A percentile compares a stretch with the other conserved stretches of the same genome.
Evolutionary conservation across 306 rosid species (phyloP).

Genomic region (Sophora flavescens): DNA sequence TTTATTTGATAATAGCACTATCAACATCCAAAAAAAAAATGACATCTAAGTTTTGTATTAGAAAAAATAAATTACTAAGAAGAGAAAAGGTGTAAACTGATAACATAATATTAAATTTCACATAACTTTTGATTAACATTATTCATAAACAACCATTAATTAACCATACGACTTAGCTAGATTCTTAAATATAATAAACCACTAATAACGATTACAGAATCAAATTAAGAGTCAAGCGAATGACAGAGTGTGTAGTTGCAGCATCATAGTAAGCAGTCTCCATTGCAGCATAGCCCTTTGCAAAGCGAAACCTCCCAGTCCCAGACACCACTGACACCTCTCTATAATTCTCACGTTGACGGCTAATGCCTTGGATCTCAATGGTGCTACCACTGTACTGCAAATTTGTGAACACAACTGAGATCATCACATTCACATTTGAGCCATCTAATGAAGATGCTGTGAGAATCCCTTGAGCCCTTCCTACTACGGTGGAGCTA

Average conservation of each 20-base stretch:
- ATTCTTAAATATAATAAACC: neutral
- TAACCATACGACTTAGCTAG: neutral
- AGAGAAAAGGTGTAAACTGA: neutral
- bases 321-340: constrained; percentile 63
- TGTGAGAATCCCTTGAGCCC: constrained; percentile 43
- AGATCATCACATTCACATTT: constrained; percentile 31
- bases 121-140: neutral
- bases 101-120: neutral
- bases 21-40: too few species aligned
- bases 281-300: constrained; percentile 48
- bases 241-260: neutral
- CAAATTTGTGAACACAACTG: constrained; percentile 48
- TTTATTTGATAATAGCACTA: too few species aligned
- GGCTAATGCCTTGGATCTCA: constrained; percentile 50
- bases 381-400: constrained; percentile 47
- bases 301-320: constrained; percentile 62
- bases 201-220: neutral
- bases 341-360: constrained; percentile 42
- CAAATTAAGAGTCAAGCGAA: constrained; percentile 46
- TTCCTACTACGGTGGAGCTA: constrained; percentile 21
- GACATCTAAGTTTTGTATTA: too few species aligned
- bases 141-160: neutral
- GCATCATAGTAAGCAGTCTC: constrained; percentile 49
- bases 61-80: neutral
- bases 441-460: constrained; percentile 37